A percentile compares a stretch with the other conserved stretches of the same genome.
phyloP scores from a whole-genome alignment of 1,284 basidiomycete species.

The Ceratobasidium sp. region DNA sequence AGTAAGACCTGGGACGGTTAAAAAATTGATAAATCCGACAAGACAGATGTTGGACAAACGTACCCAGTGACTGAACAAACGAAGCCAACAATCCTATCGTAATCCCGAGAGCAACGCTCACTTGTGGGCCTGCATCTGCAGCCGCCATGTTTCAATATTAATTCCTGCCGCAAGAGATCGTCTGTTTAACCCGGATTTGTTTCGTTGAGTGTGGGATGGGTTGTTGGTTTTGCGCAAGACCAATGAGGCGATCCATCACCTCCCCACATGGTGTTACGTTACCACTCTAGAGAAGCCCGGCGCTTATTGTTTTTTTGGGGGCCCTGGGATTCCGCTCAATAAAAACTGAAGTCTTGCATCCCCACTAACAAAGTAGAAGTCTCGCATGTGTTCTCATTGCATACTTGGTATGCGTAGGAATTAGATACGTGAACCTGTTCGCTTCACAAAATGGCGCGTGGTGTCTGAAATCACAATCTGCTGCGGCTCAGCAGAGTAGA shows the following conservation, averaged over 20 bases:
- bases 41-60: constrained; percentile 43
- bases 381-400: no score
- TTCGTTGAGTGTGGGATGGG: neutral
- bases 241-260: no score
- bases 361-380: no score
- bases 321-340: no score
- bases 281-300: neutral
- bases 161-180: neutral
- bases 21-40: neutral
- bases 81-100: constrained; percentile 85
- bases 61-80: constrained; percentile 86
- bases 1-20: constrained; percentile 69
- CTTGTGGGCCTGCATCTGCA: constrained; percentile 47
- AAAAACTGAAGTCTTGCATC: neutral
- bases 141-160: constrained; percentile 17
- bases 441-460: no score
- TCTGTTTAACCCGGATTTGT: neutral
- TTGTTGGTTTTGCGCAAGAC: no score
- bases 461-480: no score
- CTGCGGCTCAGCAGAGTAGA: no score
- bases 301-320: constrained; percentile 11
- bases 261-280: no score
- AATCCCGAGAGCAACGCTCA: constrained; percentile 68
- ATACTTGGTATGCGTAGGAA: no score
- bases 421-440: no score